phyloP scores from a whole-genome alignment of 805 yeast genomes.

The Metschnikowia baotianmanensis region DNA sequence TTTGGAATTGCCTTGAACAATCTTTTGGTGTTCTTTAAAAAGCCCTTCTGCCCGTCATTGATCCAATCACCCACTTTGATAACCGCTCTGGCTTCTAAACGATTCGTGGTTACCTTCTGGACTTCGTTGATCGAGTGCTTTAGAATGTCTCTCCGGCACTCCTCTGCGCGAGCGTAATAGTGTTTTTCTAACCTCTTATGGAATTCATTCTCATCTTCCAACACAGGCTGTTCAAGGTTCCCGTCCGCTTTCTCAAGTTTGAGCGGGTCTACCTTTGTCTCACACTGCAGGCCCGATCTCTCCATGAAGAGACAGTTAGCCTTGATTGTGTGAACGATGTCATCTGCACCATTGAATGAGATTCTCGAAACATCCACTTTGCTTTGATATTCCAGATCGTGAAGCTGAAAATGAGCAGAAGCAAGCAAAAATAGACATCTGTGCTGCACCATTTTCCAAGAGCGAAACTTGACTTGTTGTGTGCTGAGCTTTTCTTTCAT shows the following conservation, averaged over 20 bases:
- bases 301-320: neutral
- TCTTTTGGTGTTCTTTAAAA: constrained; percentile 36
- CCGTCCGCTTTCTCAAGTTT: neutral
- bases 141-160: constrained; percentile 51
- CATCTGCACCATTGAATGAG: constrained; percentile 4
- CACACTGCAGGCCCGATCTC: neutral
- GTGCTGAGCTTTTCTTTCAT: constrained; percentile 26
- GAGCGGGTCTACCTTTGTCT: neutral
- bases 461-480: constrained; percentile 36
- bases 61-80: constrained; percentile 12
- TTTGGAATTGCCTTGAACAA: constrained; percentile 31
- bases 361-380: constrained; percentile 21
- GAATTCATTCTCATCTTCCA: constrained; percentile 8
- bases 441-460: constrained; percentile 63
- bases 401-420: constrained; percentile 61
- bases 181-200: constrained; percentile 48
- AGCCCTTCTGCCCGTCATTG: constrained; percentile 30
- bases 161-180: constrained; percentile 62
- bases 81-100: constrained; percentile 24
- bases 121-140: constrained; percentile 41
- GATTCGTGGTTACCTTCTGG: constrained; percentile 22
- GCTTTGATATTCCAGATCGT: constrained; percentile 33
- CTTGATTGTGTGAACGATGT: constrained; percentile 3
- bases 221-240: neutral
- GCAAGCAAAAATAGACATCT: constrained; percentile 77